phyloP scores from a whole-genome alignment of 163 green algal genomes.

The Chlorella variabilis region DNA sequence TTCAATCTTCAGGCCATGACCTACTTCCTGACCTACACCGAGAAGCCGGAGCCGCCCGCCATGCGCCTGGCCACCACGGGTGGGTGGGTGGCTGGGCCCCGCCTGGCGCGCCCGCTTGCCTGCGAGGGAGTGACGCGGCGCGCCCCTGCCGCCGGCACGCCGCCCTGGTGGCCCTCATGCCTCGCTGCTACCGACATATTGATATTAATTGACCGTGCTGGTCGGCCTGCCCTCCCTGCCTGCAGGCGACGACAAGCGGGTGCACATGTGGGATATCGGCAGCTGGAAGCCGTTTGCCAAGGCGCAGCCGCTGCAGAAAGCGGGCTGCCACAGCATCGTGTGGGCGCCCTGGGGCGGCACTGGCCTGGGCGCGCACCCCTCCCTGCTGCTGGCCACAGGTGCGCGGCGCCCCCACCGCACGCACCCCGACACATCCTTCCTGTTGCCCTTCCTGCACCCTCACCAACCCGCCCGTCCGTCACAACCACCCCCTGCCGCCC shows the following conservation, averaged over 20 bases:
- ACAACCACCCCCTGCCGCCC: no score
- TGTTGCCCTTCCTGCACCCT: no score
- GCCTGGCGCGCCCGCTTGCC: no score
- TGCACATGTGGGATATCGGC: conserved; percentile 40
- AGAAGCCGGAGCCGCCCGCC: conserved; percentile 38
- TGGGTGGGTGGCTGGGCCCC: neutral
- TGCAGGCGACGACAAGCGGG: conserved; percentile 39
- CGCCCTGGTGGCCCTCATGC: no score
- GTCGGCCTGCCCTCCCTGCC: no score
- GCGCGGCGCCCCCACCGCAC: neutral
- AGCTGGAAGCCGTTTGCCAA: conserved; percentile 34
- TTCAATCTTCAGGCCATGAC: conserved; percentile 16
- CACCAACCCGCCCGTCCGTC: no score
- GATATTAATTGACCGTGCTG: no score
- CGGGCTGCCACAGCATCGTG: conserved; percentile 31
- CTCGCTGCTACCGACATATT: no score
- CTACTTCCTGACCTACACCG: conserved; percentile 32
- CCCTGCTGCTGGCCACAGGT: conserved; percentile 44
- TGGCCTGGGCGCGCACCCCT: conserved; percentile 35
- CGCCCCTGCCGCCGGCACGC: no score
- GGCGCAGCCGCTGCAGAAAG: conserved; percentile 47
- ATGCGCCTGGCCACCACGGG: conserved; percentile 58
- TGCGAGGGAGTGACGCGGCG: no score
- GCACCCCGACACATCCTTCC: no score
- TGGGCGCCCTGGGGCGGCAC: conserved; percentile 46